A percentile compares a stretch with the other conserved stretches of the same genome.
Conservation (phyloP, 306 rosid genomes). For the Glycyrrhiza uralensis region DNA sequence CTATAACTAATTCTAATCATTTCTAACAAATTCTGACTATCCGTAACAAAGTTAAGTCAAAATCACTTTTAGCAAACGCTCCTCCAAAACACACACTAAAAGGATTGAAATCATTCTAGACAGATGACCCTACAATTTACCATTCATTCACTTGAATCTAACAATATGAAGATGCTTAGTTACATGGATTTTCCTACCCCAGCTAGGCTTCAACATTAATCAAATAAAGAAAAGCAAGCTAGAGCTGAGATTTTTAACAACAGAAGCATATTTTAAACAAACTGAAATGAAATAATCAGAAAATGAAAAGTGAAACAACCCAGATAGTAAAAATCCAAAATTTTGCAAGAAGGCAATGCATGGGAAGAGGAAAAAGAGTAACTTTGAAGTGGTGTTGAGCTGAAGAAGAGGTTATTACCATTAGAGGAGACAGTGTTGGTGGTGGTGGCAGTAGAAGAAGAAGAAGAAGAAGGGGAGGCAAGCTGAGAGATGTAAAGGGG, state of each 20-base stretch:
- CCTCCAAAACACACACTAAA: no score
- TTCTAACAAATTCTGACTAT: no score
- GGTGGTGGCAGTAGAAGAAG: no score
- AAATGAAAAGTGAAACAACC: background rate
- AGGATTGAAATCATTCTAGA: background rate
- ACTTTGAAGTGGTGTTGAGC: background rate
- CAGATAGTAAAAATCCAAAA: background rate
- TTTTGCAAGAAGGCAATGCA: background rate
- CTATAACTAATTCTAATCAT: no score
- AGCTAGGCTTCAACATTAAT: background rate
- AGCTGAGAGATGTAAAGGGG: constrained; percentile 65
- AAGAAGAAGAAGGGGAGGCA: constrained; percentile 39
- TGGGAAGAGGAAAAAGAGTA: background rate
- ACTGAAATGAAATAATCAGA: background rate
- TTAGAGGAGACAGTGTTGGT: constrained; percentile 2
- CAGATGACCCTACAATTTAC: background rate
- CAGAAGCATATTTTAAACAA: background rate
- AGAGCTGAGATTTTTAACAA: constrained; percentile 4
- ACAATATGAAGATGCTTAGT: background rate
- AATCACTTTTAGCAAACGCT: no score
- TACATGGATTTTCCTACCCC: background rate
- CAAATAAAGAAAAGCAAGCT: background rate
- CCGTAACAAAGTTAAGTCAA: no score
- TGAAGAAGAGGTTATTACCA: constrained; percentile 22
- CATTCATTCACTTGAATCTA: background rate